phyloP scores from a whole-genome alignment of 345 rosid genomes.

The Moricandia moricandioides region DNA sequence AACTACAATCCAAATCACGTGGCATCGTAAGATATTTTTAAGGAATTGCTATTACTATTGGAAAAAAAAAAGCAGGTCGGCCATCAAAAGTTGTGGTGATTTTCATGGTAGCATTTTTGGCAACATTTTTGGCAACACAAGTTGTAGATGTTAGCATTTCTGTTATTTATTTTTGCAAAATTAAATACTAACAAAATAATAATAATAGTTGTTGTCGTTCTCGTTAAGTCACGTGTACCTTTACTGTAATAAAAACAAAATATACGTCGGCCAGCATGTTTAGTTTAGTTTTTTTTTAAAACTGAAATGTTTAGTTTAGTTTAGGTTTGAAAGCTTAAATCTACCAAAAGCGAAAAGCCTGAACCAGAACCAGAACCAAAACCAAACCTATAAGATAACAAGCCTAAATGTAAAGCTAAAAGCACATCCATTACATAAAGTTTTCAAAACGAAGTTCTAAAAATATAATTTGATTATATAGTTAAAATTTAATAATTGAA shows the following conservation, averaged over 20 bases:
- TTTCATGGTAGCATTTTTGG: constrained; percentile 12
- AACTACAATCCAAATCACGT: constrained; percentile 10
- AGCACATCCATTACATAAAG: not conserved
- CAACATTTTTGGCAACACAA: constrained; percentile 4
- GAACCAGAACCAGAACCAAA: not conserved
- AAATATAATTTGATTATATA: no score
- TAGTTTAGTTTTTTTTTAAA: no score
- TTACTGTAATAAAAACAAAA: constrained; percentile 16
- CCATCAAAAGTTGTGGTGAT: constrained; percentile 27
- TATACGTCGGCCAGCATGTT: constrained; percentile 28
- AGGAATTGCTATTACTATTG: not conserved
- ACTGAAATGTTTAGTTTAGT: no score
- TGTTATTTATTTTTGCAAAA: not conserved
- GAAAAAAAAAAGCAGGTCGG: constrained; percentile 22
- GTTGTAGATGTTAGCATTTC: not conserved
- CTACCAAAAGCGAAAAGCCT: no score
- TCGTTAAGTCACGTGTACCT: not conserved
- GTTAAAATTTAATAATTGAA: no score
- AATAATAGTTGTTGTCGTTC: not conserved
- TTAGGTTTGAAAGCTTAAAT: not conserved
- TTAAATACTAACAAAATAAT: not conserved
- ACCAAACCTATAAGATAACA: not conserved
- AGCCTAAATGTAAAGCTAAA: not conserved
- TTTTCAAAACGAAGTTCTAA: no score
- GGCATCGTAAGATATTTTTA: constrained; percentile 1